Evolutionary conservation across 1,284 basidiomycete species (phyloP).

Genomic region (Kwoniella shivajii): DNA sequence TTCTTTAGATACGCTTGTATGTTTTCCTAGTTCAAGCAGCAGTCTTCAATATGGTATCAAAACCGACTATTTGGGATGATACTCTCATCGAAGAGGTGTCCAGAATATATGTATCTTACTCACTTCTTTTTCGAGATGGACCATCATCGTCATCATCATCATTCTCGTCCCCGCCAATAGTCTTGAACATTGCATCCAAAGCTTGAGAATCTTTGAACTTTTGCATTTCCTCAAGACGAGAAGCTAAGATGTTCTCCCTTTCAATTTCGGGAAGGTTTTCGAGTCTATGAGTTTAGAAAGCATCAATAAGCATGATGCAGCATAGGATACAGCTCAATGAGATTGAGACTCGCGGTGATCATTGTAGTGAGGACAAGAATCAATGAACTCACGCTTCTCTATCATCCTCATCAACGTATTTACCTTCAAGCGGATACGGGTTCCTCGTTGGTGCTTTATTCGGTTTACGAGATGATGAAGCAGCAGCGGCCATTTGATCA

Average conservation of each 20-base stretch:
- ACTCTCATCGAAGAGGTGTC: neutral
- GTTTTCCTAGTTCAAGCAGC: slow-evolving; percentile 68
- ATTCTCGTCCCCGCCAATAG: slow-evolving; percentile 49
- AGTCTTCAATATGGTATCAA: too few relatives aligned
- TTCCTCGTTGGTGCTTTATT: slow-evolving; percentile 52
- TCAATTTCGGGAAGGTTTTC: slow-evolving; percentile 81
- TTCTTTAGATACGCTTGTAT: slow-evolving; percentile 78
- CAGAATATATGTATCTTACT: slow-evolving; percentile 49
- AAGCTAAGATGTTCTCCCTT: slow-evolving; percentile 79
- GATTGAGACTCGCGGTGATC: too few relatives aligned
- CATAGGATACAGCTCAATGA: too few relatives aligned
- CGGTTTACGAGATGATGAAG: slow-evolving; percentile 8
- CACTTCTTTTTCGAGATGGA: slow-evolving; percentile 57
- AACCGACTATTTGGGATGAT: too few relatives aligned
- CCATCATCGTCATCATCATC: slow-evolving; percentile 35
- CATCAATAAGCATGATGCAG: neutral
- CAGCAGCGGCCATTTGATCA: slow-evolving; percentile 2
- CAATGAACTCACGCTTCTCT: slow-evolving; percentile 65
- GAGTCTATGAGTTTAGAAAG: slow-evolving; percentile 60
- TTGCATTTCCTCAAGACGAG: slow-evolving; percentile 78
- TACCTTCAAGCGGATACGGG: slow-evolving; percentile 86
- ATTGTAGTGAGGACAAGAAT: slow-evolving; percentile 1
- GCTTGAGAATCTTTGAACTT: slow-evolving; percentile 71
- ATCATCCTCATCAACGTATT: slow-evolving; percentile 81
- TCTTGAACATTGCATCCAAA: slow-evolving; percentile 71